These are phyloP conservation scores for Asparagopsis taxiformis DNA, from an alignment of 31 red algal genomes.

Conservation along the genomic window DNA sequence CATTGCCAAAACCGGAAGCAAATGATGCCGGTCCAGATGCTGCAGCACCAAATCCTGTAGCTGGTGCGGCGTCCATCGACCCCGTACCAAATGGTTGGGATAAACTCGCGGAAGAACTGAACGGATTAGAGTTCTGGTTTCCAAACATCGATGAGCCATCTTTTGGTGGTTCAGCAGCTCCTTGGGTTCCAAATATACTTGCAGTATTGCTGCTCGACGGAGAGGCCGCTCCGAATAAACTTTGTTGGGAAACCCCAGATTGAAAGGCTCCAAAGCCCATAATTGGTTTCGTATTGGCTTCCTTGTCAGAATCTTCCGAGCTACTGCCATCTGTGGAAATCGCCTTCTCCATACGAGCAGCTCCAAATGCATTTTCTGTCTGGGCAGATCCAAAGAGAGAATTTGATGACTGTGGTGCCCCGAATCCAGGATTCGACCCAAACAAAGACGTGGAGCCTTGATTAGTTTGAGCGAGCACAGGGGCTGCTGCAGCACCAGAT, in stretches of 20 bases:
- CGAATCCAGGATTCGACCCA: neutral
- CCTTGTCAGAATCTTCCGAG: neutral
- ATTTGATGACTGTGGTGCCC: neutral
- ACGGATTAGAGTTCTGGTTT: neutral
- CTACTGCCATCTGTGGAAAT: neutral
- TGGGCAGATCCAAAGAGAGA: neutral
- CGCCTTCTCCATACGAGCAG: neutral
- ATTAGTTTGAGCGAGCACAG: too few species aligned
- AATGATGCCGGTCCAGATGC: neutral
- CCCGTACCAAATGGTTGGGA: neutral
- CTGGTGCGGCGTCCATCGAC: neutral
- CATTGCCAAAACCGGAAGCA: neutral
- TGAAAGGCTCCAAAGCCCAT: neutral
- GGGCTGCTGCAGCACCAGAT: too few species aligned
- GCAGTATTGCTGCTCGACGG: neutral
- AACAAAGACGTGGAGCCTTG: neutral
- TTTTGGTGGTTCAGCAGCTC: neutral
- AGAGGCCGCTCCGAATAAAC: neutral
- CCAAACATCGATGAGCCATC: neutral
- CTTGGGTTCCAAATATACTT: neutral
- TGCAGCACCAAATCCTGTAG: neutral
- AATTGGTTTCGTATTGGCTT: neutral
- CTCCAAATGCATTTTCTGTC: neutral
- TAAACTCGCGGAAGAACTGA: neutral
- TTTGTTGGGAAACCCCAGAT: neutral